Base-by-base conservation (phyloP, 768 basidiomycete species). In the Lentinula raphanica region DNA sequence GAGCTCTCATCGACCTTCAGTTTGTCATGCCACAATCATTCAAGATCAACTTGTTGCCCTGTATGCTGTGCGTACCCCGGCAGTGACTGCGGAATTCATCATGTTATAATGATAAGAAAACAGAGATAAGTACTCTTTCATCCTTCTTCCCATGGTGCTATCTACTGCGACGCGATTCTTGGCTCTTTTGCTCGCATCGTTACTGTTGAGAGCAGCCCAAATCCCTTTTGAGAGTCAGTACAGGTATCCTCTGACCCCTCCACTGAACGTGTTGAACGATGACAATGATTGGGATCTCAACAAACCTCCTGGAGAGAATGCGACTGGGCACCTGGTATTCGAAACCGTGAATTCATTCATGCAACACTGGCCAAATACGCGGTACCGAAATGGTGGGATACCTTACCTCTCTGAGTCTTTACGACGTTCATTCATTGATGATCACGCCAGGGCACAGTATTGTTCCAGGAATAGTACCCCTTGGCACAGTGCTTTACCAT, bases 361-460 rank as follows among this genome's bases (percentile, higher is more conserved):
- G 21, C 71, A 74, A 46, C 65, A 66, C 15, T 74, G 72, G 73
- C 65, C 74, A 3, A 70, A 72, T 56, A 69, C 69, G 2, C 64
- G 69, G 8, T 69, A 66, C 56, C 66, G 70, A 17, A 68, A 71
- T 51, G 72, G 71, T 58, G 19, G 3, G 58, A 28, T 2, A n/a
- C 15, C 28, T 40, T 2, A n/a, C 15, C 28, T 29, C 5, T 36
- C 13, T 7, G 7, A 38, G 9, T 44, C 3, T 44, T 11, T 12
- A 23, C 8, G 23, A 0, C 3, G 12, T 7, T 39, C 35, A 13
- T 11, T 55, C 25, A 39, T 21, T 25, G 19, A n/a, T 42, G 6
- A 19, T 19, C 5, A 17, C 39, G 7, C 13, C 25, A 65, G 65
- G 66, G n/a, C 66, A 67, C 42, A 66, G 27, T 35, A 54, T 66